Evolutionary conservation across 2,329 filamentous ascomycete genomes (phyloP).

Genomic region (Beauveria varroae): DNA sequence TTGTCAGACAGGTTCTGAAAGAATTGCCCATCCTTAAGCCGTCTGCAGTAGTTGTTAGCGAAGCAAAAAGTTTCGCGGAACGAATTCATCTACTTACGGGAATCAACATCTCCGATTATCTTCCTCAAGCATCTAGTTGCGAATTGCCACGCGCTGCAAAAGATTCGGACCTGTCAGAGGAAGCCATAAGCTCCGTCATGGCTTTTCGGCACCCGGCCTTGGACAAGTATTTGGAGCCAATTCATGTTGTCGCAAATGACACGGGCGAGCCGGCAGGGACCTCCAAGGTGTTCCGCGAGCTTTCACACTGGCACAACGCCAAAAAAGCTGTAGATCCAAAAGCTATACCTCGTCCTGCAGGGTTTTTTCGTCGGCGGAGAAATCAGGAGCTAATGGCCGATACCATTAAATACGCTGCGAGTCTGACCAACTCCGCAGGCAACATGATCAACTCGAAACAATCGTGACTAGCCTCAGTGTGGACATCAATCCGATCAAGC

Average conservation of each 20-base stretch:
- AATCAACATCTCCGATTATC: background rate
- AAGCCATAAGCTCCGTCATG: slow-evolving; percentile 24
- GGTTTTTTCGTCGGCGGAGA: slow-evolving; percentile 30
- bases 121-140: background rate
- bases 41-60: background rate
- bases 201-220: slow-evolving; percentile 41
- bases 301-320: slow-evolving; percentile 56
- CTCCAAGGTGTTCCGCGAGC: slow-evolving; percentile 37
- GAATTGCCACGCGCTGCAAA: background rate
- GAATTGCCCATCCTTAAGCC: background rate
- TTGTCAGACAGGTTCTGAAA: slow-evolving; percentile 19
- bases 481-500: slow-evolving; percentile 13
- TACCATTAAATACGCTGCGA: slow-evolving; percentile 61
- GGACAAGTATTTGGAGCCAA: slow-evolving; percentile 35
- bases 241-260: slow-evolving; percentile 27
- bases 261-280: slow-evolving; percentile 15
- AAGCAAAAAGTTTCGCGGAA: background rate
- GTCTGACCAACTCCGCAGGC: slow-evolving; percentile 56
- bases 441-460: slow-evolving; percentile 57
- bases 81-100: background rate
- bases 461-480: slow-evolving; percentile 34
- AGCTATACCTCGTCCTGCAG: slow-evolving; percentile 16
- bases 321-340: slow-evolving; percentile 42
- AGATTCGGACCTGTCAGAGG: too few species aligned
- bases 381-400: slow-evolving; percentile 62